Conservation (phyloP, 208 protist genomes). For the Kentomonas sorsogonicus region DNA sequence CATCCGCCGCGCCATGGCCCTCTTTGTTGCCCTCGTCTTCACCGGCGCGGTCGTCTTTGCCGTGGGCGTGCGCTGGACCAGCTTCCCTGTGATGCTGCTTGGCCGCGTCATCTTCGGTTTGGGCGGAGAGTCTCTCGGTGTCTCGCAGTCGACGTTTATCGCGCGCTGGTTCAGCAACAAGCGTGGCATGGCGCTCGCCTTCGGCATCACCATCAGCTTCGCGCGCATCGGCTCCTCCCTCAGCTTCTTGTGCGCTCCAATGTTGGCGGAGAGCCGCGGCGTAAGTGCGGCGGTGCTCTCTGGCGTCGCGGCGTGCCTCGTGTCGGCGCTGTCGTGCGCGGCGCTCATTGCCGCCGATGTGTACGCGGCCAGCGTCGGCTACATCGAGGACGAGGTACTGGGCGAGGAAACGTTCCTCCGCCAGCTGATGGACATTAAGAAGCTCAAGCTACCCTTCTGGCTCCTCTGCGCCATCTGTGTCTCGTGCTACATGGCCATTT, state of each 20-base stretch:
- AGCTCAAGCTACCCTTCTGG: slow-evolving; percentile 80
- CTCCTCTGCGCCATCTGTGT: slow-evolving; percentile 77
- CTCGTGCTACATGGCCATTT: slow-evolving; percentile 79
- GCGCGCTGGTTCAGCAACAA: slow-evolving; percentile 86
- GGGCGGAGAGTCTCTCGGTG: slow-evolving; percentile 84
- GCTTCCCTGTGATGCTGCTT: slow-evolving; percentile 65
- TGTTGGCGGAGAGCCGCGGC: slow-evolving; percentile 45
- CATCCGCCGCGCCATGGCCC: slow-evolving; percentile 61
- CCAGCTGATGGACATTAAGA: slow-evolving; percentile 28
- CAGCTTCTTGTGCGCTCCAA: slow-evolving; percentile 88
- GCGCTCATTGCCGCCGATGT: slow-evolving; percentile 58
- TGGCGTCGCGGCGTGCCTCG: slow-evolving; percentile 49
- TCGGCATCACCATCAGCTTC: slow-evolving; percentile 89
- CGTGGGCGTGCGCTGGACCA: slow-evolving; percentile 46
- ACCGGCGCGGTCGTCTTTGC: slow-evolving; percentile 65
- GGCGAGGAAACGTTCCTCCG: slow-evolving; percentile 4
- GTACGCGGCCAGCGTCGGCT: slow-evolving; percentile 62
- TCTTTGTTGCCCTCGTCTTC: slow-evolving; percentile 75
- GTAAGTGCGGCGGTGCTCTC: slow-evolving; percentile 58
- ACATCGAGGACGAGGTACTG: slow-evolving; percentile 49
- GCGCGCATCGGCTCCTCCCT: slow-evolving; percentile 86
- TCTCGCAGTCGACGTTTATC: slow-evolving; percentile 87
- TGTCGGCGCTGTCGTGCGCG: slow-evolving; percentile 61
- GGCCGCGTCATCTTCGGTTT: slow-evolving; percentile 88
- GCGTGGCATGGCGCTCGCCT: slow-evolving; percentile 87